Percentiles rank a stretch among this genome's conserved stretches.
Evolutionary conservation across 108 stramenopile genomes (phyloP).

Genomic region (Cyclotella baltica): DNA sequence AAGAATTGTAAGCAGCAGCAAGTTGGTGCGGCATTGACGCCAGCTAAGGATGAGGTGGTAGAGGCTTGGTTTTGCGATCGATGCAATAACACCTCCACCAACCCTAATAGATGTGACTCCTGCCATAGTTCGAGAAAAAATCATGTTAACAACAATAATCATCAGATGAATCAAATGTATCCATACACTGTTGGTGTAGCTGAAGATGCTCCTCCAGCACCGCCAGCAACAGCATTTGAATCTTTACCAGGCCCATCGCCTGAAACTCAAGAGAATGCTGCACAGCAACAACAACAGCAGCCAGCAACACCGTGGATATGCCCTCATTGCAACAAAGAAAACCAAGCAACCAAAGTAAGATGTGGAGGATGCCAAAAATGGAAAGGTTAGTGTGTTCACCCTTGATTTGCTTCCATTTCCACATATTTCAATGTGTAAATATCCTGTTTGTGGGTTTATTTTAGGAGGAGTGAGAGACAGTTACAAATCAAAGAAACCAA

Average conservation of each 20-base stretch:
- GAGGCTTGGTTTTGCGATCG: background rate
- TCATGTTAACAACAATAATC: background rate
- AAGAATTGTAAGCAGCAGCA: constrained; percentile 9
- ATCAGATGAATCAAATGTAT: background rate
- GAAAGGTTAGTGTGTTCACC: background rate
- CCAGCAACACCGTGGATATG: background rate
- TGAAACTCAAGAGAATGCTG: background rate
- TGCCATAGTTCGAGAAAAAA: background rate
- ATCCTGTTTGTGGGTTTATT: background rate
- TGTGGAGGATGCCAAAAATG: constrained; percentile 6
- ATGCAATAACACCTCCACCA: background rate
- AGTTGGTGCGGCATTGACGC: background rate
- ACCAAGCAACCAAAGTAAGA: background rate
- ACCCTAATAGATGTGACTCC: background rate
- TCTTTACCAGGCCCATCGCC: background rate
- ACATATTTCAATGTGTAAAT: background rate
- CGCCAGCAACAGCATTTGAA: background rate
- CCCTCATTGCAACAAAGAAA: background rate
- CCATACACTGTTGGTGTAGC: background rate
- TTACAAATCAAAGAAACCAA: background rate
- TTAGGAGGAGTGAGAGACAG: background rate
- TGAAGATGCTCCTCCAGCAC: background rate
- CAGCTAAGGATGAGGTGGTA: background rate
- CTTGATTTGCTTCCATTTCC: background rate
- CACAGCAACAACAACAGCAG: background rate